A percentile compares a stretch with the other conserved stretches of the same genome.
phyloP scores from a whole-genome alignment of 495 filamentous ascomycete genomes.

The Oidiodendron maius region DNA sequence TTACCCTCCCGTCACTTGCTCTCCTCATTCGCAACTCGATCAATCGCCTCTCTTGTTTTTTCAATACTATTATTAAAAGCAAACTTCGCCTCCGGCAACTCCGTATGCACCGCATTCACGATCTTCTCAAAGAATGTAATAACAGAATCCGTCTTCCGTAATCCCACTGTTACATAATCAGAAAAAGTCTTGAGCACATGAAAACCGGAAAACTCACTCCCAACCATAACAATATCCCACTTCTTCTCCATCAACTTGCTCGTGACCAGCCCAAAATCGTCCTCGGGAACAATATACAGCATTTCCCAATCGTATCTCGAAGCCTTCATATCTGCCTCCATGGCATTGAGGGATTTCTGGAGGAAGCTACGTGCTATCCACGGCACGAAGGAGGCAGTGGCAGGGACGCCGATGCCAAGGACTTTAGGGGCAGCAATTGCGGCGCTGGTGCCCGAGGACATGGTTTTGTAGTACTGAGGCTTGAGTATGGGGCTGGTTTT shows the following conservation, averaged over 20 bases:
- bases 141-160: conserved; percentile 7
- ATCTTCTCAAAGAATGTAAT: conserved; percentile 9
- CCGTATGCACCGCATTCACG: too few relatives aligned
- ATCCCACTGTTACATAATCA: conserved; percentile 5
- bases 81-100: too few relatives aligned
- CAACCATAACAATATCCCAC: conserved; percentile 14
- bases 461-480: too few relatives aligned
- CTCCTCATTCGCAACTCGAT: too few relatives aligned
- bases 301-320: conserved; percentile 14
- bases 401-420: not conserved
- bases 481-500: too few relatives aligned
- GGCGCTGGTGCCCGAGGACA: too few relatives aligned
- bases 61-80: too few relatives aligned
- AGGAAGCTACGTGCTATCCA: conserved; percentile 3
- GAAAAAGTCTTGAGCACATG: not conserved
- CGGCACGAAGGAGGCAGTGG: not conserved
- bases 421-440: too few relatives aligned
- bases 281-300: conserved; percentile 10
- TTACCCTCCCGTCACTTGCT: too few relatives aligned
- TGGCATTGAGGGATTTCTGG: conserved; percentile 10
- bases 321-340: conserved; percentile 11
- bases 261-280: conserved; percentile 2
- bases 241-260: conserved; percentile 12
- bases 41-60: too few relatives aligned
- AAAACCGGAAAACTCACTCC: conserved; percentile 8